These are phyloP conservation scores for Gloeopeniophorella convolvens DNA, from an alignment of 768 basidiomycete genomes.

Conservation along the genomic window DNA sequence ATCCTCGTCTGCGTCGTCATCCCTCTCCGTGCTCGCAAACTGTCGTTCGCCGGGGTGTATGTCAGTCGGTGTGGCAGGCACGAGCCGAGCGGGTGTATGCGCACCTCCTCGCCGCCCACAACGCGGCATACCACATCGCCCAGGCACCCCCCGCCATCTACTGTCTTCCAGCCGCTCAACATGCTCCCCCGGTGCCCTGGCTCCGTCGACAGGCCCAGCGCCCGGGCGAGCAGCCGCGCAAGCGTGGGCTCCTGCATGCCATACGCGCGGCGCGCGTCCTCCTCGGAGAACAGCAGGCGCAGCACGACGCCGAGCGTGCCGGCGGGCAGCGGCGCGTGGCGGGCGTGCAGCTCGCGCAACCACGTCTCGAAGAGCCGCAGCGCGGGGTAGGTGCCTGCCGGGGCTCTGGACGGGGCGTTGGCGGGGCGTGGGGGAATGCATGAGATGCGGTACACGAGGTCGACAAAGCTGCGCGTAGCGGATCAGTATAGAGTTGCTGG, in stretches of 20 bases:
- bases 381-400: neutral
- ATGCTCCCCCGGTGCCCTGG: slow-evolving; percentile 22
- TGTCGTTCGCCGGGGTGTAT: no score
- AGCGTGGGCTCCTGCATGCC: slow-evolving; percentile 65
- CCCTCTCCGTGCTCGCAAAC: no score
- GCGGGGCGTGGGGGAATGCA: neutral
- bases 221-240: slow-evolving; percentile 44
- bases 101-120: no score
- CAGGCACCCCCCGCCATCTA: slow-evolving; percentile 54
- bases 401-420: neutral
- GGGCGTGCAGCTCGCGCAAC: neutral
- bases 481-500: no score
- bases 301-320: slow-evolving; percentile 58
- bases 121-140: slow-evolving; percentile 56
- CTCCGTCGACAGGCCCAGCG: slow-evolving; percentile 25
- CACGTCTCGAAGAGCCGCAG: neutral
- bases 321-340: neutral
- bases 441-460: neutral
- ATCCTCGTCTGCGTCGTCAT: slow-evolving; percentile 32
- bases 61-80: no score
- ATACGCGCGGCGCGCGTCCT: slow-evolving; percentile 65
- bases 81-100: no score
- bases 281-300: slow-evolving; percentile 78
- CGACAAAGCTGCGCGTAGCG: neutral
- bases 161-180: slow-evolving; percentile 36